A percentile compares a stretch with the other conserved stretches of the same genome.
Evolutionary conservation across 2,329 filamentous ascomycete species (phyloP).

Genomic region (Diplocarpon mali): DNA sequence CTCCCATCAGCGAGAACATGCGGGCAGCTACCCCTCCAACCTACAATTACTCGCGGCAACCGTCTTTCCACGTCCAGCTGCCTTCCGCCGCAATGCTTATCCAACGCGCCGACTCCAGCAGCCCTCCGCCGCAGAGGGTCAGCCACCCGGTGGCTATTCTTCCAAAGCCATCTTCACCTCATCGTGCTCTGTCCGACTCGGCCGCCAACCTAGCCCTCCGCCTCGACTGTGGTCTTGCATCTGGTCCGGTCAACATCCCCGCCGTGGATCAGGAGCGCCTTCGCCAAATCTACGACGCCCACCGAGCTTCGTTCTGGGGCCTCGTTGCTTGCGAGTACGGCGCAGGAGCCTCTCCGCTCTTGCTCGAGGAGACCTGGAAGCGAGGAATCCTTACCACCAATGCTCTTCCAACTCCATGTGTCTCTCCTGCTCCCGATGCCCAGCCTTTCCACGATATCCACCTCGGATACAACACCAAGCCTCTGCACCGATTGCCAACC

Average conservation of each 20-base stretch:
- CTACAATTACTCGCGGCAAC: conserved; percentile 29
- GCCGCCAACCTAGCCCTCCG: conserved; percentile 34
- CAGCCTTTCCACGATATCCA: conserved; percentile 15
- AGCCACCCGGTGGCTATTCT: conserved; percentile 48
- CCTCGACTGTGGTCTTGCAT: conserved; percentile 45
- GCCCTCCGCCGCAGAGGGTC: conserved; percentile 32
- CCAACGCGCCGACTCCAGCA: conserved; percentile 42
- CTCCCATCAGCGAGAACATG: conserved; percentile 36
- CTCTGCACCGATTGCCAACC: conserved; percentile 39
- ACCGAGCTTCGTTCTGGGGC: conserved; percentile 63
- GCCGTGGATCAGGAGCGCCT: conserved; percentile 50
- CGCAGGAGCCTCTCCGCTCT: conserved; percentile 44
- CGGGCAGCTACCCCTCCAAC: conserved; percentile 26
- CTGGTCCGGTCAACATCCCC: conserved; percentile 30
- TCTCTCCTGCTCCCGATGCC: conserved; percentile 25
- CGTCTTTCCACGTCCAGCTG: conserved; percentile 26
- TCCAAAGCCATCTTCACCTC: conserved; percentile 47
- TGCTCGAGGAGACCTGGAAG: conserved; percentile 60
- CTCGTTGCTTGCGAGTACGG: conserved; percentile 64
- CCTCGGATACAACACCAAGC: conserved; percentile 29
- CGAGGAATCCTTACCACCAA: conserved; percentile 28
- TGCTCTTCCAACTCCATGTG: conserved; percentile 26
- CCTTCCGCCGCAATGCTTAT: conserved; percentile 36
- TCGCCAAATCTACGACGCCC: conserved; percentile 56
- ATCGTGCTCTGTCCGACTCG: conserved; percentile 34